A percentile compares a stretch with the other conserved stretches of the same genome.
Conservation (phyloP, 1,284 basidiomycete genomes). For the Rhodotorula sp. region DNA sequence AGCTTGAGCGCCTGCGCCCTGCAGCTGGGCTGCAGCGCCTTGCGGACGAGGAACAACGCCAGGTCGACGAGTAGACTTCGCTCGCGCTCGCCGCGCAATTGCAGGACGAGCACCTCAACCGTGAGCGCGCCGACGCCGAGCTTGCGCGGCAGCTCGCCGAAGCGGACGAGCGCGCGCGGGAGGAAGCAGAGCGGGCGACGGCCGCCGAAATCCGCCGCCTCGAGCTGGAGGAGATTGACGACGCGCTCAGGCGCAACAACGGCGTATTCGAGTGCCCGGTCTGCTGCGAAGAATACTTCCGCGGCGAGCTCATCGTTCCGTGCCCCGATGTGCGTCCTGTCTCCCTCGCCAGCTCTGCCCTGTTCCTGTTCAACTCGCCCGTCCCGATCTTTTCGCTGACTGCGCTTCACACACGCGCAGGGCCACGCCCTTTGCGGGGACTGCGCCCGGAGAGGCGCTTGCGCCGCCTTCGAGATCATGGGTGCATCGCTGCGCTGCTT, state of each 20-base stretch:
- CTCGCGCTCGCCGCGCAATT: too few relatives aligned
- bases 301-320: constrained; percentile 3
- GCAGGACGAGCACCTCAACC: background rate
- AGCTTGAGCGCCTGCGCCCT: too few relatives aligned
- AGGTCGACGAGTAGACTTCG: too few relatives aligned
- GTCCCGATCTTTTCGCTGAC: too few relatives aligned
- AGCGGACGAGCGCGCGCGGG: background rate
- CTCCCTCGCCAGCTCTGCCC: too few relatives aligned
- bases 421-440: background rate
- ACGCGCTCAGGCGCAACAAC: background rate
- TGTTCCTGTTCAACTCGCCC: too few relatives aligned
- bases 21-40: too few relatives aligned
- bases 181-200: background rate
- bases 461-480: constrained; percentile 1
- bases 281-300: constrained; percentile 3
- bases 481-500: constrained; percentile 1
- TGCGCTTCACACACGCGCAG: background rate
- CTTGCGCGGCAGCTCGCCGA: background rate
- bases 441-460: background rate
- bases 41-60: too few relatives aligned
- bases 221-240: background rate
- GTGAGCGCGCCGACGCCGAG: background rate
- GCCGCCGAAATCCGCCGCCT: background rate
- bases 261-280: constrained; percentile 9
- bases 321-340: background rate